Evolutionary conservation across 441 rosid genomes (phyloP).

Genomic region (Syzygium malaccense): DNA sequence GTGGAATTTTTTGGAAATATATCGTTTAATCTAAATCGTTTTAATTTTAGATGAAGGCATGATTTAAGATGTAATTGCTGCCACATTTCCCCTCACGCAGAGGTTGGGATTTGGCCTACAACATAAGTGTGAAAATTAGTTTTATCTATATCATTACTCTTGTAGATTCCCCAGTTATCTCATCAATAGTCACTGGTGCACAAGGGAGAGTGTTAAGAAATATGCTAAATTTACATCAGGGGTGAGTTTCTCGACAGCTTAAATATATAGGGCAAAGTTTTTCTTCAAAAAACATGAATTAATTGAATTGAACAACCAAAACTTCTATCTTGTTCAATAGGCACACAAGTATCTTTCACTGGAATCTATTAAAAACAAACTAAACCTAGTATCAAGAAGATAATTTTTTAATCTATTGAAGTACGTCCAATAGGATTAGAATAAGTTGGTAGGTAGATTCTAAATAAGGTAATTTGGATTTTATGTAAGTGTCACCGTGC

Average conservation of each 20-base stretch:
- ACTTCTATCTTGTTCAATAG: neutral
- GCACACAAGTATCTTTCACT: neutral
- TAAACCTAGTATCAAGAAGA: neutral
- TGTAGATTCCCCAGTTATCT: neutral
- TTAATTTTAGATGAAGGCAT: neutral
- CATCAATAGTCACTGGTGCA: neutral
- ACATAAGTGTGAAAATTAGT: neutral
- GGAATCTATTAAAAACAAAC: neutral
- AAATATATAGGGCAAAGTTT: neutral
- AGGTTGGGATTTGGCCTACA: neutral
- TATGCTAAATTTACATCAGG: neutral
- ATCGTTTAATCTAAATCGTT: neutral
- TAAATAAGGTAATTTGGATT: neutral
- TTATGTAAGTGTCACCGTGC: neutral
- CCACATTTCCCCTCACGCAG: neutral
- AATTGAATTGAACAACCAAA: neutral
- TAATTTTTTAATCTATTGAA: neutral
- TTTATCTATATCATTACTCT: neutral
- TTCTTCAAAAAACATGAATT: neutral
- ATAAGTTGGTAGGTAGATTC: neutral
- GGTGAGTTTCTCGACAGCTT: neutral
- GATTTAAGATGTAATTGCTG: neutral
- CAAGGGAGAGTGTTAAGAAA: neutral
- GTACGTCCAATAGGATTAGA: neutral
- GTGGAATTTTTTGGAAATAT: neutral